Conservation (phyloP, 1,284 basidiomycete genomes). For the Marasmius oreades region DNA sequence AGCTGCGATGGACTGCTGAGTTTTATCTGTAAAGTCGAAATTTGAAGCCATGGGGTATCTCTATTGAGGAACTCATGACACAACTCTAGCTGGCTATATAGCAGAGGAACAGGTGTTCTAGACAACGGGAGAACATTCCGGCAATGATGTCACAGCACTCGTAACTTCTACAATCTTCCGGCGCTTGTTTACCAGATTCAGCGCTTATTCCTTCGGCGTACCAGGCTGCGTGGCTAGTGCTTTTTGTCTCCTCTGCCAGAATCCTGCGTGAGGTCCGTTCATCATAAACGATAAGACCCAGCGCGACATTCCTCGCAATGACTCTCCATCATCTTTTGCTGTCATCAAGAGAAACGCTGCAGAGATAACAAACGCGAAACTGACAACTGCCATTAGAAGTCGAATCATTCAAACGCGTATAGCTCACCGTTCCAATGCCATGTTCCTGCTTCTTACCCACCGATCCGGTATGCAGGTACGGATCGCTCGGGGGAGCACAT, state of each 20-base stretch:
- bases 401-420: conserved; percentile 5
- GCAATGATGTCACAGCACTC: not conserved
- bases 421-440: conserved; percentile 50
- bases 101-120: not conserved
- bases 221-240: conserved; percentile 7
- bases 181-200: not conserved
- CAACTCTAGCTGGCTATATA: not conserved
- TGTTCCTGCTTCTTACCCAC: conserved; percentile 44
- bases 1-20: conserved; percentile 59
- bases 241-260: conserved; percentile 42
- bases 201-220: not conserved
- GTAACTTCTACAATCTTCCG: not conserved
- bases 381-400: conserved; percentile 20
- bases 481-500: conserved; percentile 69
- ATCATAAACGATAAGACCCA: conserved; percentile 67
- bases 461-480: conserved; percentile 53
- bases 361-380: conserved; percentile 55
- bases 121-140: not conserved
- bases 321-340: conserved; percentile 55
- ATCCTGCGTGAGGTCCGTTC: conserved; percentile 50
- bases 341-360: conserved; percentile 62
- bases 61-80: not conserved
- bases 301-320: conserved; percentile 64
- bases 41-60: conserved; percentile 46
- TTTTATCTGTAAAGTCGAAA: conserved; percentile 80